Evolutionary conservation across 164 flowering plant species (phyloP).

Genomic region (Cinnamomum chago): DNA sequence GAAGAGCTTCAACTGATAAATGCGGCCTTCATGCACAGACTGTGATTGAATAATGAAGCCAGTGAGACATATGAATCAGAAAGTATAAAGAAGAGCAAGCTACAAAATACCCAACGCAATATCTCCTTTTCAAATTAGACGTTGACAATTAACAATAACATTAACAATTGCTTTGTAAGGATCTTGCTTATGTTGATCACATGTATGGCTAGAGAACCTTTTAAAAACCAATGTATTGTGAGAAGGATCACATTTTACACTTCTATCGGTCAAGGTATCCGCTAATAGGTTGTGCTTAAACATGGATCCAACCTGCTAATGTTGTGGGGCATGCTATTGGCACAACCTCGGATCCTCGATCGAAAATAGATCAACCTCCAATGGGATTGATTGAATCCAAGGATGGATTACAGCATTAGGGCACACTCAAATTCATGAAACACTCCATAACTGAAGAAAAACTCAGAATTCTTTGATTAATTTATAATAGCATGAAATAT

Average conservation of each 20-base stretch:
- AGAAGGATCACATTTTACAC: background rate
- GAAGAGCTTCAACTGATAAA: slow-evolving; percentile 94
- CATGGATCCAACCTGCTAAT: too few species aligned
- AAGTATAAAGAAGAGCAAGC: background rate
- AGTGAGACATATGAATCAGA: background rate
- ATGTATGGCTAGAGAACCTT: background rate
- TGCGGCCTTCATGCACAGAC: slow-evolving; percentile 98
- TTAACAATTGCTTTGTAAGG: background rate
- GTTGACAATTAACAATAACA: background rate
- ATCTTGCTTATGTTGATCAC: background rate
- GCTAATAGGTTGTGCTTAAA: too few species aligned
- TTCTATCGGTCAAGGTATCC: too few species aligned
- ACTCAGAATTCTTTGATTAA: too few species aligned
- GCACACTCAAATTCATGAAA: too few species aligned
- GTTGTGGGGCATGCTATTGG: too few species aligned
- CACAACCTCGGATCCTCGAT: too few species aligned
- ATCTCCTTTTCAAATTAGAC: background rate
- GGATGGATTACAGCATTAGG: too few species aligned
- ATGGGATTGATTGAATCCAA: too few species aligned
- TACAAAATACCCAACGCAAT: background rate
- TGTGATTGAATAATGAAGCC: slow-evolving; percentile 23
- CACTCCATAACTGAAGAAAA: too few species aligned
- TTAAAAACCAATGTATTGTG: background rate
- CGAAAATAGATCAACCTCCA: too few species aligned
- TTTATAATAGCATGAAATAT: too few species aligned